These are phyloP conservation scores for Perkinsus olseni DNA, from an alignment of 169 alveolate genomes.

Conservation along the genomic window DNA sequence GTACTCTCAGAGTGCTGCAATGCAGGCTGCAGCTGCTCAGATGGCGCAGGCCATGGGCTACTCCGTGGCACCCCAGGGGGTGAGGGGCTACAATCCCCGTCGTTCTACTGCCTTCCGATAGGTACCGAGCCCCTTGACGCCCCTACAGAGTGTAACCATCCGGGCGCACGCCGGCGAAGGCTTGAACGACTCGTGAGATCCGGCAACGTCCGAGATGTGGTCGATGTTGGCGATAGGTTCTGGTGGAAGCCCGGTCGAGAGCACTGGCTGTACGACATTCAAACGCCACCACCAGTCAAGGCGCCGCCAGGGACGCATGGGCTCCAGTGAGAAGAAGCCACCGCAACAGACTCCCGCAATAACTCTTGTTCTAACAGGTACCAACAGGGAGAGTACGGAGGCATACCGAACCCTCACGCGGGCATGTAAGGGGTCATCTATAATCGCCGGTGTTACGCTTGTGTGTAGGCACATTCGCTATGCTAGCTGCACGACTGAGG, in stretches of 20 bases:
- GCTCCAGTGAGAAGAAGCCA: not conserved
- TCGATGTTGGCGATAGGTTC: not conserved
- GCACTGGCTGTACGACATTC: not conserved
- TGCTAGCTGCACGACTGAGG: not conserved
- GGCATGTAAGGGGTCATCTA: not conserved
- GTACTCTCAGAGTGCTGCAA: not conserved
- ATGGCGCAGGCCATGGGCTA: slow-evolving; percentile 2
- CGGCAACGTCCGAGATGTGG: not conserved
- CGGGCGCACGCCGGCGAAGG: not conserved
- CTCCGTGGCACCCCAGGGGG: not conserved
- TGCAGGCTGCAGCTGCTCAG: not conserved
- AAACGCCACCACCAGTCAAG: not conserved
- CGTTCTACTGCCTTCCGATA: not conserved
- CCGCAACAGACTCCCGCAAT: not conserved
- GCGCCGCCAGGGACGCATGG: not conserved
- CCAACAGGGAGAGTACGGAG: not conserved
- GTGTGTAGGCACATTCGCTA: not conserved
- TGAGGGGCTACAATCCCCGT: not conserved
- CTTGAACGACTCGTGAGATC: not conserved
- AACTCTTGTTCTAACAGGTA: not conserved
- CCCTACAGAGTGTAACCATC: not conserved
- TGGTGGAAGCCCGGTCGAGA: not conserved
- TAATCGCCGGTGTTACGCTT: no score
- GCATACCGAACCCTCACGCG: not conserved
- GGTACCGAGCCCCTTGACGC: not conserved